A percentile compares a stretch with the other conserved stretches of the same genome.
These are phyloP conservation scores for Selaginella moellendorffii DNA, from an alignment of 75 land plant genomes.

Conservation along the genomic window DNA sequence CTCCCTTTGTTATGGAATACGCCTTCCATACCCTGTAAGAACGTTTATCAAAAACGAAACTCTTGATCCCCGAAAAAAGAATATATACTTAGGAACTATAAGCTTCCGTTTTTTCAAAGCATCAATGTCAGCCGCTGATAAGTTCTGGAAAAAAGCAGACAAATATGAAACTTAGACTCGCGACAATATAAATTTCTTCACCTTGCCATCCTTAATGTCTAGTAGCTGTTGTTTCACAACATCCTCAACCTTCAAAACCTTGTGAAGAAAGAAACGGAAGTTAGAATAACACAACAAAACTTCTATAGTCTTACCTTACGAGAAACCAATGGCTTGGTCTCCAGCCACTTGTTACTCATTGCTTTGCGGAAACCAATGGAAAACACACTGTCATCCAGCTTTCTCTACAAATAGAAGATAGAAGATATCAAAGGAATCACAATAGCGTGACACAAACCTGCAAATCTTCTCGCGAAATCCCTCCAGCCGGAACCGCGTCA, in stretches of 20 bases:
- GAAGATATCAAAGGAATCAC: too few species aligned
- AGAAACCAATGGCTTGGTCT: conserved; percentile 31
- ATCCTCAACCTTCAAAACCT: conserved; percentile 66
- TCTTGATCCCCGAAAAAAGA: too few species aligned
- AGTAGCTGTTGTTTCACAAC: conserved; percentile 36
- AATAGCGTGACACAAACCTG: conserved; percentile 35
- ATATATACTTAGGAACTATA: conserved; percentile 26
- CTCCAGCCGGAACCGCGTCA: conserved; percentile 62
- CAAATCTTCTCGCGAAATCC: conserved; percentile 47
- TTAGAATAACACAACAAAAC: too few species aligned
- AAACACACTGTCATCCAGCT: conserved; percentile 34
- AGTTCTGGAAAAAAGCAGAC: conserved; percentile 38
- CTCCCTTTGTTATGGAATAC: conserved; percentile 62
- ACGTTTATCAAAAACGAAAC: too few species aligned
- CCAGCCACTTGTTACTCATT: conserved; percentile 74
- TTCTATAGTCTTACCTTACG: conserved; percentile 70
- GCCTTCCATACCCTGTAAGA: conserved; percentile 50
- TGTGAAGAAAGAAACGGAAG: conserved; percentile 6
- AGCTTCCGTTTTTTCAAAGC: conserved; percentile 65
- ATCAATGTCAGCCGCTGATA: conserved; percentile 26
- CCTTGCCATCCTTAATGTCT: conserved; percentile 48
- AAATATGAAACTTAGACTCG: too few species aligned
- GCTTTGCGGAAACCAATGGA: conserved; percentile 47
- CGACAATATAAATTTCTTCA: conserved; percentile 11
- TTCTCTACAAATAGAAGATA: conserved; percentile 31